Base-by-base conservation (phyloP, 345 rosid species). In the Eucalyptus albens region DNA sequence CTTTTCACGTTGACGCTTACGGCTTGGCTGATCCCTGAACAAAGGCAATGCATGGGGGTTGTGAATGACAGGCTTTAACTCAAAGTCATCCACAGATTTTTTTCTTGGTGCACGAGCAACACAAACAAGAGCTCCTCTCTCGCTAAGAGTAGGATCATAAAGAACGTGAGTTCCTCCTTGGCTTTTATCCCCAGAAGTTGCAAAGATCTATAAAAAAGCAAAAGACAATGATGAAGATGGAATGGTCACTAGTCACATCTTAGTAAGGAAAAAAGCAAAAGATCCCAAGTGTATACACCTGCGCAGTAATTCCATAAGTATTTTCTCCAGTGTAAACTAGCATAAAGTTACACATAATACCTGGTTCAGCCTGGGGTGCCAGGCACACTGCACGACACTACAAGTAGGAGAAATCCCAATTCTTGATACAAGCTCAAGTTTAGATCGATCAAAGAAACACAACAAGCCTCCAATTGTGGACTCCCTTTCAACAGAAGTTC, bases 301-400 rank as follows among this genome's bases (percentile, higher is more conserved):
- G 50, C 7, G 49, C 88, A 21, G 31, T 59, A 87, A 62, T 87
- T 86, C 31, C 16, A 27, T 12, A 12, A 40, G 15, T 77, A 77
- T 77, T 77, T 77, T 77, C 29, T 77, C 85, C 29, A 77, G 29
- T 44, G 45, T 21, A 42, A 77, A 40, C 85, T 40, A 77, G 47
- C 47, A 40, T 77, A 77, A 11, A 77, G 85, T 77, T 51, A 86
- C 42, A 86, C 44, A 37, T 7, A 10, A 87, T 95, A 97, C 99
- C 99, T 98, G 99, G 94, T 98, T 97, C 91, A 97, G 91, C 93
- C 94, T 97, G 53, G 99, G 96, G 91, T 98, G 99, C 99, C 99
- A 98, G 72, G 93, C 92, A 89, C 99, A 97, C 88, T 95, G 99
- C 89, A 97, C 99, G 60, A 98, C 99, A 89, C 99, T 98, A 90